Evolutionary conservation across 2,329 filamentous ascomycete genomes (phyloP).

Genomic region (Saccharata proteae): DNA sequence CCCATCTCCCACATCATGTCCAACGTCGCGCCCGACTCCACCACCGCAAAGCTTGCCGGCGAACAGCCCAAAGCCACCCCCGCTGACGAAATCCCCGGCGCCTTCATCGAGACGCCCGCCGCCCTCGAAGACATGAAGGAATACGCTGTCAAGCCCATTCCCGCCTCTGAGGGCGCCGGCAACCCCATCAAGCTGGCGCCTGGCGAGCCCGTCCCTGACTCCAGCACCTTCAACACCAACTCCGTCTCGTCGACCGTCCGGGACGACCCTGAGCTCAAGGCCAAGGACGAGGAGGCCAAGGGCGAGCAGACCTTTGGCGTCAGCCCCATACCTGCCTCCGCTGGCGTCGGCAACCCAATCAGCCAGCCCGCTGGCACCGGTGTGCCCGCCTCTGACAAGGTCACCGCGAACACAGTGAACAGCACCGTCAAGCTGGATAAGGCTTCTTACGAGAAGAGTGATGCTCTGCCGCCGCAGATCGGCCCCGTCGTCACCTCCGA

Average conservation of each 20-base stretch:
- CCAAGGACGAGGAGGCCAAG: conserved; percentile 18
- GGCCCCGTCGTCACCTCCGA: conserved; percentile 35
- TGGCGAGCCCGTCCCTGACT: conserved; percentile 67
- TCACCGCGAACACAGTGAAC: conserved; percentile 60
- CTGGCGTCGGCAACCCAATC: conserved; percentile 62
- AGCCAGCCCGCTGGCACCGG: conserved; percentile 67
- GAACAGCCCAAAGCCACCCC: conserved; percentile 43
- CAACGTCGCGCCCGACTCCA: conserved; percentile 56
- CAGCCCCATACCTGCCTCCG: conserved; percentile 47
- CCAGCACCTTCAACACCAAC: conserved; percentile 51
- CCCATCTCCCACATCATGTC: conserved; percentile 45
- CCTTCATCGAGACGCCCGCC: conserved; percentile 61
- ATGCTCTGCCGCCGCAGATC: conserved; percentile 38
- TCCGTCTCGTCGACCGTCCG: conserved; percentile 52
- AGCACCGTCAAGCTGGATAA: conserved; percentile 56
- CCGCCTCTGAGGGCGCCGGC: conserved; percentile 45
- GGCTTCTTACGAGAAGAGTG: conserved; percentile 75
- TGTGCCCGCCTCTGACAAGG: conserved; percentile 53
- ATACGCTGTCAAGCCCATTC: conserved; percentile 47
- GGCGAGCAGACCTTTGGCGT: conserved; percentile 43
- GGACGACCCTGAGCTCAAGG: conserved; percentile 19
- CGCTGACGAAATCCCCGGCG: conserved; percentile 42
- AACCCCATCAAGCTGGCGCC: conserved; percentile 73
- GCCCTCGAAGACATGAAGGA: conserved; percentile 30
- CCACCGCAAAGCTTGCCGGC: conserved; percentile 58